Evolutionary conservation across 331 rosid genomes (phyloP), one percentile per base, ranked within the genome.

Genomic region (Prunus yedoensis): DNA sequence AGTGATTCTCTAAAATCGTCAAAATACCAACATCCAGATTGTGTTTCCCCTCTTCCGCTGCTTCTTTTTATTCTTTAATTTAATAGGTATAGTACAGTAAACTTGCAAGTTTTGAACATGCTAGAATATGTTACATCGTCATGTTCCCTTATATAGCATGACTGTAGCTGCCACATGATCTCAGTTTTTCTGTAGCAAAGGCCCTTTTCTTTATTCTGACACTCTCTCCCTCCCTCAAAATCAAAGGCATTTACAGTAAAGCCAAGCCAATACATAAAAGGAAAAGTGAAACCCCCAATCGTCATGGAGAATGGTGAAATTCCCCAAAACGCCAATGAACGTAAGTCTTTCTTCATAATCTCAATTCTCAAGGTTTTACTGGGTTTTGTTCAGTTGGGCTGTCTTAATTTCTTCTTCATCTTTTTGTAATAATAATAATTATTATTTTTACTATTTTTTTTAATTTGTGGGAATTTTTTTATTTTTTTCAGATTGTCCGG

Each of bases 321-420:
- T 68, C 97, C 96, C 0, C 93, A 91, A 68, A 21, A 94, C 58
- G 97, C 97, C 18, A 94, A 94, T 14, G 98, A 91, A 72, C 90
- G 97, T 91, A 91, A 76, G 76, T 15, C 41, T 81, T 75, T 21
- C 25, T 43, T 69, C n/a, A 52, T 51, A 61, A 56, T 77, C 13
- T 20, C 0, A 54, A 53, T 53, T 1, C 58, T 53, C 20, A 18
- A 16, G 23, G 58, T 53, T 53, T 53, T 16, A 18, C 16, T 53
- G 9, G 43, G 43, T 38, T 38, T 38, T 38, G 43, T 38, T 38
- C 10, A 38, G 43, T 38, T 38, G 9, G 9, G 43, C 43, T 38
- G 43, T 38, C 43, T 38, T 38, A 38, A 38, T 38, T 38, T 38
- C 43, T 38, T 38, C 43, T 1, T 38, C 43, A 7, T 38, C 9